Evolutionary conservation across 176 grass and related monocot genomes (phyloP), one percentile per base, ranked within the genome.

Genomic region (Oryza officinalis): DNA sequence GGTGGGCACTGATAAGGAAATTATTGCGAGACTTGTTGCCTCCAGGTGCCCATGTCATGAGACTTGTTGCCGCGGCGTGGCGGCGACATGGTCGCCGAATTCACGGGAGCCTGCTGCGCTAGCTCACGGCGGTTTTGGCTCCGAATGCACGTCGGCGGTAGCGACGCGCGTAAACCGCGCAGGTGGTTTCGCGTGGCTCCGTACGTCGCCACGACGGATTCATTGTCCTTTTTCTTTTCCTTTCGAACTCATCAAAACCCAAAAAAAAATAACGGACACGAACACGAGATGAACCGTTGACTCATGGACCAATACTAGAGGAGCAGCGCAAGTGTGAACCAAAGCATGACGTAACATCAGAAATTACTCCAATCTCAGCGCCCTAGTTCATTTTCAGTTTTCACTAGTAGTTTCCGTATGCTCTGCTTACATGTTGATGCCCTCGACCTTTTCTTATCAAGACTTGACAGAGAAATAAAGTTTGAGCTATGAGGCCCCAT

Each of bases 1-100:
- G 37, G 68, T 70, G 68, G 33, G 26, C 8, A 6, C 20, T 9
- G 35, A 57, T 57, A 6, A 22, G 20, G 20, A n/a, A 54, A 1
- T 50, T 50, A 35, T 35, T 35, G n/a, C n/a, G 0, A 57, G 20
- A 8, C 15, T 11, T 41, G 0, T 20, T 18, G 74, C 44, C 12
- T 74, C 47, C 65, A 15, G 6, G 18, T 20, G 49, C 17, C 50
- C 4, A 6, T 35, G 66, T 7, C 27, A 38, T 27, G 12, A 23
- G 83, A 49, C 38, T 23, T 15, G 38, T 13, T 65, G 12, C 22
- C 10, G 72, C 6, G 37, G 37, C 37, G 37, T 38, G 37, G 37
- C 28, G 54, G 80, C 40, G 65, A 87, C 72, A 83, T 57, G 52
- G 73, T 28, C 80, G 74, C 67, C 41, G 40, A 45, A 43, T 54